Base-by-base conservation (phyloP, 2,329 filamentous ascomycete species). In the Taxawa tesnikishii region DNA sequence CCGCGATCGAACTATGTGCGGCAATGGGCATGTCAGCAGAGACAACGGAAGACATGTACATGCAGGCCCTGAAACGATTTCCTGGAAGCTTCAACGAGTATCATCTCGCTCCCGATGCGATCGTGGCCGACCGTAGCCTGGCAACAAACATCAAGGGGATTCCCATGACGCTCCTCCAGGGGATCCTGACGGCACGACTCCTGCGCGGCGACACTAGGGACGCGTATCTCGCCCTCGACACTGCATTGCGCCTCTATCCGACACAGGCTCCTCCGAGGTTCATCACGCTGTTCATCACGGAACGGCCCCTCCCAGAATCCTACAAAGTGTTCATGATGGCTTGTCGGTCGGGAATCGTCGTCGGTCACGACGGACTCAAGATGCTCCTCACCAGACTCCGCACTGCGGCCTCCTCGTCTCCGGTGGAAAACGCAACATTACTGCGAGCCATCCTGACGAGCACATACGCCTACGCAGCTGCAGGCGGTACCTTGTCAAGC, bases 171-270 rank as follows among this genome's bases (percentile, higher is more conserved):
- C 48, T 70, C 8, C 47, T 70, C 3, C 60, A 64, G 38, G 61
- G 62, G 5, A 68, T 70, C 27, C 45, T 61, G 26, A 59, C 54
- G 2, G 66, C 66, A 4, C 57, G 66, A 26, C 38, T 68, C 3
- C 42, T 62, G 4, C 44, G 53, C 18, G 56, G 61, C 12, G 60
- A 68, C 31, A 62, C 63, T 50, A 55, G 49, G 23, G 56, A 53
- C 7, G 62, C 65, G 2, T 71, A 70, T 38, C 51, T 70, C 12
- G 59, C 55, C 4, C 48, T 70, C 3, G 67, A 71, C 43, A 61
- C 62, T 7, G 52, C 54, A 3, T 45, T 68, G 5, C 55, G 66
- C 15, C 49, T 70, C 5, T 60, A 56, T 36, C 66, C 66, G 2
- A 54, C 52, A 1, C 47, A 54, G 14, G 45, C 58, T 2, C 59